A percentile compares a stretch with the other conserved stretches of the same genome.
phyloP scores from a whole-genome alignment of 805 yeast species.

The Metschnikowia cubensis region DNA sequence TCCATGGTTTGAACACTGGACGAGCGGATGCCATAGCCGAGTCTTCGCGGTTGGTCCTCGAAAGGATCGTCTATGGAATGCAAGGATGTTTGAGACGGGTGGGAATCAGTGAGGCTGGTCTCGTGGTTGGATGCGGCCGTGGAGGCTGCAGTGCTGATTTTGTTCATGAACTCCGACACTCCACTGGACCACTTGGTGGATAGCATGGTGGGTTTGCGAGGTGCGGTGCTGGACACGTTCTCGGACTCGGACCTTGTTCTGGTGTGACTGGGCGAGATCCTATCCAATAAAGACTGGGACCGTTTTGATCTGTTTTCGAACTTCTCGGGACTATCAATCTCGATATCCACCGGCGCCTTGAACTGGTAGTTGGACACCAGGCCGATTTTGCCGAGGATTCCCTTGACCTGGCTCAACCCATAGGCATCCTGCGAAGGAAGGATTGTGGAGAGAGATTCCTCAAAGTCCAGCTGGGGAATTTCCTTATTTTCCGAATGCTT shows the following conservation, averaged over 20 bases:
- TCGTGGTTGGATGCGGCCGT: constrained; percentile 5
- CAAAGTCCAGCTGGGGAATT: constrained; percentile 20
- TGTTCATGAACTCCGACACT: constrained; percentile 40
- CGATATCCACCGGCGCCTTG: constrained; percentile 5
- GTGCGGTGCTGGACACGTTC: not conserved
- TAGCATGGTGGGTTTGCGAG: constrained; percentile 2
- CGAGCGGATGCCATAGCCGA: constrained; percentile 32
- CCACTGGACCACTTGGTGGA: constrained; percentile 36
- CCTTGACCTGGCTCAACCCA: constrained; percentile 31
- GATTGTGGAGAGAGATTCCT: constrained; percentile 15
- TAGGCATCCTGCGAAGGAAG: constrained; percentile 18
- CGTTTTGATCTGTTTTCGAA: constrained; percentile 10
- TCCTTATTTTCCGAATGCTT: constrained; percentile 23
- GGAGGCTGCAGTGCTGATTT: constrained; percentile 26
- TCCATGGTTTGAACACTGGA: constrained; percentile 42
- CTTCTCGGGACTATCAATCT: constrained; percentile 1
- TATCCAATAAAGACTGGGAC: constrained; percentile 25
- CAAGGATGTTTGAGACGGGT: constrained; percentile 28
- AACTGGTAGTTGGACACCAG: constrained; percentile 14
- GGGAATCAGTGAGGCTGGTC: constrained; percentile 2
- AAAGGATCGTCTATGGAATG: constrained; percentile 28
- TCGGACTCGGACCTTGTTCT: constrained; percentile 39
- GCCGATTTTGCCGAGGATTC: constrained; percentile 34
- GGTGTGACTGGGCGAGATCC: constrained; percentile 33
- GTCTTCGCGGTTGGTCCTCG: constrained; percentile 17